phyloP scores from a whole-genome alignment of 306 rosid genomes.

The Vicia faba region DNA sequence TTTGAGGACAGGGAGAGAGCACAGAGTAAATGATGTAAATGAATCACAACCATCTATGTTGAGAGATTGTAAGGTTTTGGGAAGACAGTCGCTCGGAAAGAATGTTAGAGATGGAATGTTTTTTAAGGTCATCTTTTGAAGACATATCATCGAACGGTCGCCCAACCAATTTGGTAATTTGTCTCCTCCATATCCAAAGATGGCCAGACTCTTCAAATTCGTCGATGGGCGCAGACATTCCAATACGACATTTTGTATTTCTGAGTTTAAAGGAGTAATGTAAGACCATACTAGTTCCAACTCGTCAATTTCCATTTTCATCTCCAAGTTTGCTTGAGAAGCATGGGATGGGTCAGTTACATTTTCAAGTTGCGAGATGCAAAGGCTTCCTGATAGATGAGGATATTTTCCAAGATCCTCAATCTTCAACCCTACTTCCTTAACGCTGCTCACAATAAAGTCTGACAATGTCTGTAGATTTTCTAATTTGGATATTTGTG shows the following conservation, averaged over 20 bases:
- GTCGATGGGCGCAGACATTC: too few species aligned
- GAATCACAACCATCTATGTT: background rate
- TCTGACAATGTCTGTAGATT: background rate
- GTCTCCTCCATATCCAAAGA: too few species aligned
- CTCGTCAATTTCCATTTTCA: background rate
- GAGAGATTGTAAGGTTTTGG: constrained; percentile 19
- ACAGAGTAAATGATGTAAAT: too few species aligned
- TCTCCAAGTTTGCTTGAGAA: background rate
- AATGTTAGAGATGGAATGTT: constrained; percentile 6
- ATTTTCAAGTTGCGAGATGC: background rate
- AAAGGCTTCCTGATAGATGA: background rate
- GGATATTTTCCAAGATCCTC: background rate
- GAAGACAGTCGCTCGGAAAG: constrained; percentile 21
- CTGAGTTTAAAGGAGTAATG: too few species aligned
- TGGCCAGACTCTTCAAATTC: too few species aligned
- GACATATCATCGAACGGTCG: background rate
- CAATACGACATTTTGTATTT: background rate
- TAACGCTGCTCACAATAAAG: background rate
- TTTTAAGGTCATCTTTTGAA: background rate
- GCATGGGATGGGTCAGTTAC: background rate
- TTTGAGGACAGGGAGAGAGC: too few species aligned
- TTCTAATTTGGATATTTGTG: background rate
- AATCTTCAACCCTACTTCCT: background rate
- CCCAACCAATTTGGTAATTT: too few species aligned
- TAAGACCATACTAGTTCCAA: background rate